Evolutionary conservation across 768 basidiomycete species (phyloP).

Genomic region (Boletus reticuloceps): DNA sequence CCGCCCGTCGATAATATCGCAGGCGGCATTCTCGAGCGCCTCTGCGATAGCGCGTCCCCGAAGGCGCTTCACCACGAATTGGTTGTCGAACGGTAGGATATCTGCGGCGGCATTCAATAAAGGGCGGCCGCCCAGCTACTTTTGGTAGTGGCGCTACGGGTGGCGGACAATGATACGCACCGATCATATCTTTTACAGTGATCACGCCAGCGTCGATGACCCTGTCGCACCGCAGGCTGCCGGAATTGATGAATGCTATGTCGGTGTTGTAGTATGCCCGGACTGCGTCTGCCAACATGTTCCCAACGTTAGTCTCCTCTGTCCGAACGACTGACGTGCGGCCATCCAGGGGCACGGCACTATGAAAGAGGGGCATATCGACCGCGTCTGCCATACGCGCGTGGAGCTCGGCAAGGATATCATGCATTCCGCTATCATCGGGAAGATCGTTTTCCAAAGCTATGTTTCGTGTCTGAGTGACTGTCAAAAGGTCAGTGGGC

Average conservation of each 20-base stretch:
- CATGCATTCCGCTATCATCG: constrained; percentile 6
- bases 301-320: background rate
- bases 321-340: constrained; percentile 1
- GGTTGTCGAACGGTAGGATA: constrained; percentile 2
- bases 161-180: constrained; percentile 1
- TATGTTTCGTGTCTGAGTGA: constrained; percentile 6
- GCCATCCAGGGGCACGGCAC: constrained; percentile 3
- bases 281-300: constrained; percentile 12
- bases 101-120: background rate
- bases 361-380: constrained; percentile 1
- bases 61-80: constrained; percentile 5
- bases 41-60: background rate
- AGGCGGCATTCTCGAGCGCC: constrained; percentile 11
- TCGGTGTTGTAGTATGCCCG: constrained; percentile 21
- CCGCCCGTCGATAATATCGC: constrained; percentile 5
- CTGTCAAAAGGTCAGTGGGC: background rate
- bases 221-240: constrained; percentile 6
- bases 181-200: constrained; percentile 13
- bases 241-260: constrained; percentile 2
- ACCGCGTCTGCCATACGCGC: background rate
- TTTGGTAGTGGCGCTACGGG: background rate
- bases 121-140: background rate
- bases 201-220: constrained; percentile 1
- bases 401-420: background rate
- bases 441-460: background rate